Percentiles rank a stretch among this genome's conserved stretches.
These are phyloP conservation scores for Tulasnella sp. DNA, from an alignment of 768 basidiomycete species.

Conservation along the genomic window DNA sequence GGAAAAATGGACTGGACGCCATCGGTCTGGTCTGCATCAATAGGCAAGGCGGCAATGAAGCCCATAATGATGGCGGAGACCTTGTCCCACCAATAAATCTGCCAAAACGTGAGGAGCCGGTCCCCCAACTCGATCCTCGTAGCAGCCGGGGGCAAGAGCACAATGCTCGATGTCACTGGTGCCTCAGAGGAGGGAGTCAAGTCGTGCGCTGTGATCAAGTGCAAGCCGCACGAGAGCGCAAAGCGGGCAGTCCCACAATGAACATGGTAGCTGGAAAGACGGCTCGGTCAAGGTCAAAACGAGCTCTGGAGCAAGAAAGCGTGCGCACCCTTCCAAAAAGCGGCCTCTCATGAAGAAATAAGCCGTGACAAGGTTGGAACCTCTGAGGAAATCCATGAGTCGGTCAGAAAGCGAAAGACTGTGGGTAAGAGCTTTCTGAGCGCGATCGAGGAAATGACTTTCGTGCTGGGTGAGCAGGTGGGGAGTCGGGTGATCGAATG, in stretches of 20 bases:
- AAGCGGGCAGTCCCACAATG: conserved; percentile 60
- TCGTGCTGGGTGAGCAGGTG: conserved; percentile 5
- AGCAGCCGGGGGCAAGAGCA: not conserved
- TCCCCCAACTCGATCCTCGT: not conserved
- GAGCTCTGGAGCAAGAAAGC: not conserved
- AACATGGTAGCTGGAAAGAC: not conserved
- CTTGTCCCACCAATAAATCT: conserved; percentile 6
- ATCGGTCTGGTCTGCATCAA: no score
- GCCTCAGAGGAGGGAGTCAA: not conserved
- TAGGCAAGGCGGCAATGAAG: not conserved
- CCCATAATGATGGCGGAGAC: not conserved
- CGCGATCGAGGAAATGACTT: conserved; percentile 1
- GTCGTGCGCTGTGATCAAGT: not conserved
- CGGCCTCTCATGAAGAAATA: conserved; percentile 10
- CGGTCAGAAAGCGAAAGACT: conserved; percentile 10
- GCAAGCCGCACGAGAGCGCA: conserved; percentile 57
- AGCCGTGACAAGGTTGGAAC: not conserved
- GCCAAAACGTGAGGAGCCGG: conserved; percentile 9
- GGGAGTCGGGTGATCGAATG: not conserved
- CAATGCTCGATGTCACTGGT: not conserved
- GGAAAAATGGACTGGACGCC: not conserved
- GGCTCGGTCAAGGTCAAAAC: not conserved
- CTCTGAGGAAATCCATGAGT: conserved; percentile 1
- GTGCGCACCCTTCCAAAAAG: not conserved
- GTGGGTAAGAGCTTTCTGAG: conserved; percentile 5